These are phyloP conservation scores for Auxenochlorella protothecoides DNA, from an alignment of 139 green algal species.

Conservation along the genomic window DNA sequence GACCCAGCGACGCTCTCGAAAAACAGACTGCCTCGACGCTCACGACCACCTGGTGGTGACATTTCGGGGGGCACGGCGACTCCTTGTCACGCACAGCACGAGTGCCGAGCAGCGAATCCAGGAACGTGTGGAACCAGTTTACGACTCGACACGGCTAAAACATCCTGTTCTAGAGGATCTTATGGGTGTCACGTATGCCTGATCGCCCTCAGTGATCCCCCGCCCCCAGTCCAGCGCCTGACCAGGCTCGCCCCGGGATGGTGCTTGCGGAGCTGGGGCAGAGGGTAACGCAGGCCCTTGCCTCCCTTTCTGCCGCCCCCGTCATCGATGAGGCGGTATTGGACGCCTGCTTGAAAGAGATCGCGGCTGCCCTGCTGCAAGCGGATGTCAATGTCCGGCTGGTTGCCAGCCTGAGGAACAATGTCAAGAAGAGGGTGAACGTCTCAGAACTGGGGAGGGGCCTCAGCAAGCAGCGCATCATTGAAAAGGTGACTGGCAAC, in stretches of 20 bases:
- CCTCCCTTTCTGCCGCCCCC: conserved; percentile 46
- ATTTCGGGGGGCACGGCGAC: no score
- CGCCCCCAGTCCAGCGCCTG: no score
- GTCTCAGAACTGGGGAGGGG: conserved; percentile 55
- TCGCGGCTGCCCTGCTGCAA: conserved; percentile 77
- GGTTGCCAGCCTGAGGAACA: conserved; percentile 63
- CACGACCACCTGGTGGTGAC: no score
- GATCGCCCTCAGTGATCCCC: no score
- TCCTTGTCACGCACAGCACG: no score
- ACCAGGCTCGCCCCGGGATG: conserved; percentile 42
- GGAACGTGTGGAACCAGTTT: no score
- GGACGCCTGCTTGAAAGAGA: conserved; percentile 91
- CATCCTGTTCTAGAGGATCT: neutral
- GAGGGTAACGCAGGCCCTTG: conserved; percentile 74
- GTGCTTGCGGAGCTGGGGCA: conserved; percentile 88
- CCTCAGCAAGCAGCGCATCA: conserved; percentile 87
- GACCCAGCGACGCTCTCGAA: no score
- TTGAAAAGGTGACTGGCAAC: conserved; percentile 57
- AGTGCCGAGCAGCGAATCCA: no score
- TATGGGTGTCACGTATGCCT: no score
- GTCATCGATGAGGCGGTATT: conserved; percentile 88
- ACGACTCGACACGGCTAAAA: neutral
- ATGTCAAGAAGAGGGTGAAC: conserved; percentile 89
- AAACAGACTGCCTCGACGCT: no score
- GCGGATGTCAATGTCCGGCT: conserved; percentile 85